phyloP scores from a whole-genome alignment of 768 basidiomycete genomes.

The Hygrophorus russula region DNA sequence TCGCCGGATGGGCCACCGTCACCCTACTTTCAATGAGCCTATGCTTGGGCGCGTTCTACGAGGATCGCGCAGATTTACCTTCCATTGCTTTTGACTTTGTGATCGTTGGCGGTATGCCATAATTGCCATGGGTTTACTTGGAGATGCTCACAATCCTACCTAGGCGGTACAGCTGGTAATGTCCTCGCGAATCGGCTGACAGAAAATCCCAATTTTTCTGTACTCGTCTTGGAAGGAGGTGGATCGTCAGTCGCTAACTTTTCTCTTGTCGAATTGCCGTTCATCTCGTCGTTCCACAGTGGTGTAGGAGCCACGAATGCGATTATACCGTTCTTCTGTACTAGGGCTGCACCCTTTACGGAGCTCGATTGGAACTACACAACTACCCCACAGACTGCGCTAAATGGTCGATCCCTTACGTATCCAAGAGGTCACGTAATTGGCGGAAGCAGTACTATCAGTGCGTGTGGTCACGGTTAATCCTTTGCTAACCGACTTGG shows the following conservation, averaged over 20 bases:
- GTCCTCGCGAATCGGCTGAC: slow-evolving; percentile 5
- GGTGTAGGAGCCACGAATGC: slow-evolving; percentile 3
- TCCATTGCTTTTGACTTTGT: slow-evolving; percentile 4
- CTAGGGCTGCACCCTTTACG: slow-evolving; percentile 1
- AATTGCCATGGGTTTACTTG: too few relatives aligned
- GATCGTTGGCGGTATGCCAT: slow-evolving; percentile 5
- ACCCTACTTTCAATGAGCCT: too few relatives aligned
- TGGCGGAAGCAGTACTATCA: slow-evolving; percentile 13
- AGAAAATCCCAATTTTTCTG: neutral
- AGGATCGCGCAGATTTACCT: slow-evolving; percentile 2
- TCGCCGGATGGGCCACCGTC: too few relatives aligned
- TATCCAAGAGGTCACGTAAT: slow-evolving; percentile 12
- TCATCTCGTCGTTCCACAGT: neutral
- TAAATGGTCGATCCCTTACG: slow-evolving; percentile 8
- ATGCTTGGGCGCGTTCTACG: neutral
- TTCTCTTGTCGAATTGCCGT: neutral
- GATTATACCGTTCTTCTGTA: slow-evolving; percentile 5
- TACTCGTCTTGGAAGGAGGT: slow-evolving; percentile 4
- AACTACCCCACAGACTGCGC: slow-evolving; percentile 10
- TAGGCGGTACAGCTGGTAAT: slow-evolving; percentile 4
- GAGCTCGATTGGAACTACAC: slow-evolving; percentile 14
- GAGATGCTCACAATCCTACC: too few relatives aligned
- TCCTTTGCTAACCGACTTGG: too few relatives aligned
- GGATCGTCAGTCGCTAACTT: neutral
- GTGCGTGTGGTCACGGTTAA: too few relatives aligned